These are phyloP conservation scores for Plantago coronopus DNA, from an alignment of 305 asterid genomes.

Conservation along the genomic window DNA sequence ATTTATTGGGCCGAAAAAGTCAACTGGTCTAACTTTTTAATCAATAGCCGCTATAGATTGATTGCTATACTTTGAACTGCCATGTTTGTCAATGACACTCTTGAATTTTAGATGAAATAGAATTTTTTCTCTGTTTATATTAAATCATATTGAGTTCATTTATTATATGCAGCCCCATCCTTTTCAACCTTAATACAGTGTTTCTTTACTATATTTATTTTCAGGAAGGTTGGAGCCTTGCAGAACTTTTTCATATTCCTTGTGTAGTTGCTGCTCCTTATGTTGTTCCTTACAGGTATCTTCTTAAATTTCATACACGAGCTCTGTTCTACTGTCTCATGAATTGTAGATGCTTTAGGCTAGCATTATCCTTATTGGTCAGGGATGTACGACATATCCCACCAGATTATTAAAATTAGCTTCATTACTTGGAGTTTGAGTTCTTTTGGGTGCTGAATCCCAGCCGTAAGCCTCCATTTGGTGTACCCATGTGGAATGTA, in stretches of 20 bases:
- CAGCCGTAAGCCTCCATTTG: not conserved
- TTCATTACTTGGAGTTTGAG: not conserved
- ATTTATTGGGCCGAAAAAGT: not conserved
- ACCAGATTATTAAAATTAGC: slow-evolving; percentile 7
- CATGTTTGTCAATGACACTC: slow-evolving; percentile 2
- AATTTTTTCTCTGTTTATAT: slow-evolving; percentile 1
- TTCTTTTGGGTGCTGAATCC: not conserved
- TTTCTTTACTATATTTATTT: slow-evolving; percentile 21
- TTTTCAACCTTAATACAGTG: slow-evolving; percentile 9
- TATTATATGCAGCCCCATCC: slow-evolving; percentile 1
- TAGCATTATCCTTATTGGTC: slow-evolving; percentile 1
- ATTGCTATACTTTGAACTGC: slow-evolving; percentile 6
- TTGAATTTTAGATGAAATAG: slow-evolving; percentile 13
- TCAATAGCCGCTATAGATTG: not conserved
- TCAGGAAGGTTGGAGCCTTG: slow-evolving; percentile 99
- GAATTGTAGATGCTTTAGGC: slow-evolving; percentile 2
- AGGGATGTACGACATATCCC: not conserved
- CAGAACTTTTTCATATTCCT: slow-evolving; percentile 72
- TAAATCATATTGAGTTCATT: slow-evolving; percentile 6
- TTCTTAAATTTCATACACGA: not conserved
- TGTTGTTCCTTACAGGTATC: slow-evolving; percentile 89
- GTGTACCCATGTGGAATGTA: slow-evolving; percentile 1
- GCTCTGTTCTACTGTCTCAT: not conserved
- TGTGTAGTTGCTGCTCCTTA: slow-evolving; percentile 93
- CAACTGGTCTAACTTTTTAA: not conserved